These are phyloP conservation scores for Emericellopsis cladophorae DNA, from an alignment of 2,329 filamentous ascomycete genomes.

Conservation along the genomic window DNA sequence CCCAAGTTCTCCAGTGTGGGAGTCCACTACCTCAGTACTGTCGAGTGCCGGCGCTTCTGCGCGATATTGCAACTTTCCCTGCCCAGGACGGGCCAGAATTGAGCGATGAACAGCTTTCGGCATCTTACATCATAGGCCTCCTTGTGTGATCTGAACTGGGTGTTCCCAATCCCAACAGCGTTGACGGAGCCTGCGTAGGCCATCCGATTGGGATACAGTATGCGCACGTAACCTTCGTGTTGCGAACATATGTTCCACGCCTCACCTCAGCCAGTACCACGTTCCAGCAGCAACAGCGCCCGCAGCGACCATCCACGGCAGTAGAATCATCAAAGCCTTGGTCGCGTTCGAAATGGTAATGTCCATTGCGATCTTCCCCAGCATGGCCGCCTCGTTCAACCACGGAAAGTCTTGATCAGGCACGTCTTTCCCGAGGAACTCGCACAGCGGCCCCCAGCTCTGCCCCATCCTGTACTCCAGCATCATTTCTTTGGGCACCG, in stretches of 20 bases:
- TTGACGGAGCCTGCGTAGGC: too few species aligned
- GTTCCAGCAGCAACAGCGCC: background rate
- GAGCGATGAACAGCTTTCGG: too few species aligned
- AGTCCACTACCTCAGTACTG: too few species aligned
- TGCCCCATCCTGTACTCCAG: constrained; percentile 16
- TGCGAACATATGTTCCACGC: background rate
- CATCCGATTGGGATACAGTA: too few species aligned
- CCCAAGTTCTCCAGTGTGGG: too few species aligned
- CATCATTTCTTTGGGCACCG: constrained; percentile 10
- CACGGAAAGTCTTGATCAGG: constrained; percentile 17
- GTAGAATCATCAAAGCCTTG: background rate
- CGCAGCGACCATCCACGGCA: constrained; percentile 1
- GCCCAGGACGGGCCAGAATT: too few species aligned
- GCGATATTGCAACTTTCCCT: too few species aligned
- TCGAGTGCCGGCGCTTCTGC: too few species aligned
- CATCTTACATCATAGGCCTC: too few species aligned
- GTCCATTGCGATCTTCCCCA: constrained; percentile 1
- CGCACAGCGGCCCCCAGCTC: constrained; percentile 23
- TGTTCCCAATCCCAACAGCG: too few species aligned
- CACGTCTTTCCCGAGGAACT: constrained; percentile 18
- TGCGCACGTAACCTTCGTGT: background rate
- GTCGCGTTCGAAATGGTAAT: background rate
- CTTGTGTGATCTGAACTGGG: too few species aligned
- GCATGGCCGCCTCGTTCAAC: constrained; percentile 10
- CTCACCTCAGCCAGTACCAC: background rate